Evolutionary conservation across 176 grass and related monocot genomes (phyloP).

Genomic region (Avena atlantica): DNA sequence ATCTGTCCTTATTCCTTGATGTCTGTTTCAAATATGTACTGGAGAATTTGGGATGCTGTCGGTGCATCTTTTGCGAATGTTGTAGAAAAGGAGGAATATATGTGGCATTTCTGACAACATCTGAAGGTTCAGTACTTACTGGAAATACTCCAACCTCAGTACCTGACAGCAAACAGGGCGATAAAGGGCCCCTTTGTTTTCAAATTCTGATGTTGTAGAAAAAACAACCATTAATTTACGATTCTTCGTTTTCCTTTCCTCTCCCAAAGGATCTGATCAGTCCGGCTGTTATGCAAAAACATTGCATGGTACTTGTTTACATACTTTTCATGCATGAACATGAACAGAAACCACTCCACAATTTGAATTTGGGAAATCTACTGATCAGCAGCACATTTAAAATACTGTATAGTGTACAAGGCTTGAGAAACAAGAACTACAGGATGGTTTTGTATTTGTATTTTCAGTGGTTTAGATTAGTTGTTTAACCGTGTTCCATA

Average conservation of each 20-base stretch:
- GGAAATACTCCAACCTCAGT: constrained; percentile 74
- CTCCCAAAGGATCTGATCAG: constrained; percentile 75
- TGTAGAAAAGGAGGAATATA: not conserved
- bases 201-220: constrained; percentile 36
- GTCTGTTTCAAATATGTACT: not conserved
- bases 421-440: not conserved
- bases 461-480: too few relatives aligned
- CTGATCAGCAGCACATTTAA: not conserved
- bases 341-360: not conserved
- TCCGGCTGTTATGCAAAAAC: constrained; percentile 81
- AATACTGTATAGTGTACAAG: not conserved
- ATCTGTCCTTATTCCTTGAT: not conserved
- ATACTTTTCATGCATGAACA: constrained; percentile 74
- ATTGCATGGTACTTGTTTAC: constrained; percentile 87
- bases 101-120: not conserved
- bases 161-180: constrained; percentile 77
- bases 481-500: too few relatives aligned
- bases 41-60: not conserved
- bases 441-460: not conserved
- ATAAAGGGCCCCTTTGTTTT: constrained; percentile 45
- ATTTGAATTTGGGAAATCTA: not conserved
- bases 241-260: constrained; percentile 53
- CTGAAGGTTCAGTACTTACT: constrained; percentile 54
- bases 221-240: constrained; percentile 36
- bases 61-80: not conserved